Evolutionary conservation across 2,329 filamentous ascomycete species (phyloP), one percentile per base, ranked within the genome.

Genomic region (Ambrosiella beaveri): DNA sequence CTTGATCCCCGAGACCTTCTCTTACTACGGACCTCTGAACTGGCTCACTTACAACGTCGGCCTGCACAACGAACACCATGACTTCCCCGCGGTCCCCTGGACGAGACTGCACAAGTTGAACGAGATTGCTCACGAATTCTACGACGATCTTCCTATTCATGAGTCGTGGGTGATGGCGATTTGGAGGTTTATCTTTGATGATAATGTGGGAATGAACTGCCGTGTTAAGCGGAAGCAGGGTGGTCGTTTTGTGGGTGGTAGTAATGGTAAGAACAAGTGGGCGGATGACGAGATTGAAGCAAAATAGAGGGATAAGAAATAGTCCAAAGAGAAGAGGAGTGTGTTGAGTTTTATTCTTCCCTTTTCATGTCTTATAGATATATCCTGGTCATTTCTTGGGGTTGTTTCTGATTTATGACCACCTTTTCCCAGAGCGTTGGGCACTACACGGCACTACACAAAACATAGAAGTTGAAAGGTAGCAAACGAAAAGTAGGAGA

Each of bases 1-100:
- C 47, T 77, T 83, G 13, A 78, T 95, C 3, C 90, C 93, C 1
- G 93, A 98, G 75, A 98, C 93, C 1, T 98, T 88, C 73, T 91
- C 85, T 53, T 98, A 98, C 78, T 98, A 98, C 68, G 93, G 93
- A 0, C 81, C 86, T 0, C 78, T 97, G 63, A 98, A 98, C 73
- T 72, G 89, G 65, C 72, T 98, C 54, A 95, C 90, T 0, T 98
- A 97, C 76, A 98, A 98, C 65, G 93, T 98, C 51, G 93, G 93
- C 57, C 74, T 96, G 66, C 93, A 98, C 75, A 98, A 98, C 69
- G 93, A 98, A 75, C 93, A 98, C 71, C 93, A 98, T 70, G 93
- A 98, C 71, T 98, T 98, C 73, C 93, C 93, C 9, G 93, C 93
- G 53, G 81, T 98, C 52, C 91, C 93, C 0, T 98, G 93, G 93